Percentiles rank a stretch among this genome's conserved stretches.
Evolutionary conservation across 1,284 basidiomycete species (phyloP).

Genomic region (Sporisorium iseilematis-ciliati): DNA sequence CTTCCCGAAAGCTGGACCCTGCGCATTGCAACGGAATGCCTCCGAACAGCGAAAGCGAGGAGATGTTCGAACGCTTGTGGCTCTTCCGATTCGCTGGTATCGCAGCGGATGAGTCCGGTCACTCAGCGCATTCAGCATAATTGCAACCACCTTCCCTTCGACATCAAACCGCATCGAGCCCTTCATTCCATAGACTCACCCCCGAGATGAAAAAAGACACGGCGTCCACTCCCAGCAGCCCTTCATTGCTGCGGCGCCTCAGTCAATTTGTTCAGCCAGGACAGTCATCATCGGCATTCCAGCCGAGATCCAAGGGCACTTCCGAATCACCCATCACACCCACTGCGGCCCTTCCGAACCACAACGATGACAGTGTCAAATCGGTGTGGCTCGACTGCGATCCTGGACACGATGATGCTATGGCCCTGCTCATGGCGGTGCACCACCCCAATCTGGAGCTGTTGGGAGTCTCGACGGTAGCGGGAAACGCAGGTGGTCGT

Average conservation of each 20-base stretch:
- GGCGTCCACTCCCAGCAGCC: slow-evolving; percentile 26
- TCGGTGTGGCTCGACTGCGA: slow-evolving; percentile 63
- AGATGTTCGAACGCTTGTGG: too few relatives aligned
- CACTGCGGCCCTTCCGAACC: slow-evolving; percentile 4
- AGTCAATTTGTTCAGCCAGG: slow-evolving; percentile 44
- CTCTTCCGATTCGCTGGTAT: neutral
- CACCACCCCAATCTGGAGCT: slow-evolving; percentile 51
- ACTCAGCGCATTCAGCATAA: neutral
- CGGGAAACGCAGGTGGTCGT: slow-evolving; percentile 55
- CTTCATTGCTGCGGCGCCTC: slow-evolving; percentile 43
- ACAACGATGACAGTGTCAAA: slow-evolving; percentile 29
- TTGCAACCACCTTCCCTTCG: neutral
- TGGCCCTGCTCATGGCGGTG: slow-evolving; percentile 59
- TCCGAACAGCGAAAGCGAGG: neutral
- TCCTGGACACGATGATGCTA: slow-evolving; percentile 64
- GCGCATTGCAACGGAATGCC: slow-evolving; percentile 7
- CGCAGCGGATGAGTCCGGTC: neutral
- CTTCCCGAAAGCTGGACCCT: slow-evolving; percentile 21
- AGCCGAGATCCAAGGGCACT: slow-evolving; percentile 20
- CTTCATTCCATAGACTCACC: neutral
- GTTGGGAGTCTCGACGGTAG: slow-evolving; percentile 60
- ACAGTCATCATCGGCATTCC: slow-evolving; percentile 28
- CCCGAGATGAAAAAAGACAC: slow-evolving; percentile 27
- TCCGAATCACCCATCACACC: slow-evolving; percentile 18
- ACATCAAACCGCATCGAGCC: neutral